Evolutionary conservation across 1,284 basidiomycete species (phyloP).

Genomic region (Fomes fomentarius): DNA sequence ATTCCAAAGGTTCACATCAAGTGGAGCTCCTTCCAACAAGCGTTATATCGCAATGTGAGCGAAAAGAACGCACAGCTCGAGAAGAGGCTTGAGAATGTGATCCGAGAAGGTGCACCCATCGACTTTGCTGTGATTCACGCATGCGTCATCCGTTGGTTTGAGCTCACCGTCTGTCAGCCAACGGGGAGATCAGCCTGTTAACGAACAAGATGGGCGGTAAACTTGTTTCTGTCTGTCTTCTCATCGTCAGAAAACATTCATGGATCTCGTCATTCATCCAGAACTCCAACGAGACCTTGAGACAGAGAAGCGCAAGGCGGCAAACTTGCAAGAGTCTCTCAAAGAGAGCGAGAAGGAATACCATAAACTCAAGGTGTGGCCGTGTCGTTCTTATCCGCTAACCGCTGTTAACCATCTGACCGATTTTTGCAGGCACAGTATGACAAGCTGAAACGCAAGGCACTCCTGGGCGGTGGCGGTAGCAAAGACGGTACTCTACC

Average conservation of each 20-base stretch:
- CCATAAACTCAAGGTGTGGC: conserved; percentile 85
- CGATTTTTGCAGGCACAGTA: conserved; percentile 52
- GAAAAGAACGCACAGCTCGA: conserved; percentile 81
- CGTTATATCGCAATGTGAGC: conserved; percentile 75
- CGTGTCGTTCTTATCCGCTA: too few relatives aligned
- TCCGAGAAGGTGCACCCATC: conserved; percentile 65
- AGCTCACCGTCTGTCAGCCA: conserved; percentile 48
- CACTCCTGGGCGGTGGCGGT: conserved; percentile 52
- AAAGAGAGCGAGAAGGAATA: conserved; percentile 84
- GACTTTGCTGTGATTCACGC: too few relatives aligned
- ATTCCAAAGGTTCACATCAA: too few relatives aligned
- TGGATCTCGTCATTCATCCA: too few relatives aligned
- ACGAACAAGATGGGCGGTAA: conserved; percentile 68
- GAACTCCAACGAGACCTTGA: conserved; percentile 81
- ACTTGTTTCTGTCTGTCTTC: too few relatives aligned
- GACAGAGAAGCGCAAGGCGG: conserved; percentile 70
- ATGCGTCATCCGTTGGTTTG: not conserved
- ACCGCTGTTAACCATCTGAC: not conserved
- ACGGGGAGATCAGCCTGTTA: conserved; percentile 73
- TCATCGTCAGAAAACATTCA: too few relatives aligned
- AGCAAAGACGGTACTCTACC: conserved; percentile 23
- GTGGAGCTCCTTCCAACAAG: conserved; percentile 76
- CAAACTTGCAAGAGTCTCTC: conserved; percentile 72
- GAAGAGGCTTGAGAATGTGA: conserved; percentile 79
- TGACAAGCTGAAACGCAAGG: conserved; percentile 79